Evolutionary conservation across 257 asterid species (phyloP).

Genomic region (Catharanthus roseus): DNA sequence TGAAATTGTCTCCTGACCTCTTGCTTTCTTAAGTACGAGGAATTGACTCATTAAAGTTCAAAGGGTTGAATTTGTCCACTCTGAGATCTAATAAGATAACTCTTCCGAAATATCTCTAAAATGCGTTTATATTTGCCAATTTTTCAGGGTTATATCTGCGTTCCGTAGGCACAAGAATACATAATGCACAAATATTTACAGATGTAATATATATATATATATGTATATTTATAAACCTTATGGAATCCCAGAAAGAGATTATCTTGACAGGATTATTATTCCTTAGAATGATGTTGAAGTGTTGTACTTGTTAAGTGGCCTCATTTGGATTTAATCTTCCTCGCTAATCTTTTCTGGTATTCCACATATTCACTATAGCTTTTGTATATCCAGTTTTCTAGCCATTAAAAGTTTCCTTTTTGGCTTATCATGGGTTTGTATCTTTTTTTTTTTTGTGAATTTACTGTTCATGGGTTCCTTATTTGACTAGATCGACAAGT

Average conservation of each 20-base stretch:
- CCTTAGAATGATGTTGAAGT: background rate
- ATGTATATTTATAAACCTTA: background rate
- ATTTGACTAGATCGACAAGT: constrained; percentile 69
- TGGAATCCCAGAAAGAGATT: background rate
- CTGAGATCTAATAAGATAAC: background rate
- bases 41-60: background rate
- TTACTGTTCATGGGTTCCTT: constrained; percentile 12
- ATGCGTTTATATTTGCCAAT: background rate
- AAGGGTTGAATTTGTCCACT: background rate
- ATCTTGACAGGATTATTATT: background rate
- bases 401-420: background rate
- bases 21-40: background rate
- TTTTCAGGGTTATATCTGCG: background rate
- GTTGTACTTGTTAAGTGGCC: background rate
- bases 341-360: background rate
- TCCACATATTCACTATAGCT: background rate
- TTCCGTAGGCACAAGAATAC: background rate
- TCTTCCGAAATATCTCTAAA: background rate
- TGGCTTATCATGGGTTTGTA: background rate
- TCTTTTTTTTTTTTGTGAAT: background rate
- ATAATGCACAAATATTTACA: background rate
- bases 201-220: background rate
- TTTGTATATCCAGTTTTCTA: too few relatives aligned
- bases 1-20: background rate
- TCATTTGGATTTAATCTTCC: background rate